Evolutionary conservation across 192 early-diverging fungal species (phyloP), one percentile per base, ranked within the genome.

Genomic region (Rhizophagus clarus): DNA sequence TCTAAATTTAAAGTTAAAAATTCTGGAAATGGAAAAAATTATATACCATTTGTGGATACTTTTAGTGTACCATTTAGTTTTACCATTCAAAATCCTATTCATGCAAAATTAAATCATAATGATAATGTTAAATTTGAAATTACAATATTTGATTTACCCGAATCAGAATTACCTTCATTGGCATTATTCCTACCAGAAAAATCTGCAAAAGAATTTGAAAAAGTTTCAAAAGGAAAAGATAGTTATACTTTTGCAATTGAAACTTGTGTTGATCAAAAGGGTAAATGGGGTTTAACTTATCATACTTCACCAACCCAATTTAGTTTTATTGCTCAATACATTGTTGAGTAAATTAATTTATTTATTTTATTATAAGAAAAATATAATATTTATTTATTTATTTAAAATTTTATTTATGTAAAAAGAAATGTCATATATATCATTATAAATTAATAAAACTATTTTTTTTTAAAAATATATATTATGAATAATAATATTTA

Each of bases 241-340:
- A 67, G 76, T 64, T 3, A 26, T 26, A 77, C 34, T 24, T 77
- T 24, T 66, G 76, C n/a, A 61, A 5, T 67, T 47, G 76, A 77
- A 4, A 45, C 76, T 11, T 64, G 20, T 3, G 8, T 77, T 11
- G 34, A 77, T 77, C 20, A 66, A 66, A 62, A 64, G 32, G 76
- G 76, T n/a, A 42, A 77, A 45, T 77, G 76, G 76, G 32, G 17
- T 28, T 77, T 77, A 32, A 45, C 42, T 22, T 77, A 37, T 66
- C 17, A 8, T 8, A 24, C 17, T 2, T 3, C 31, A n/a, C 61
- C 28, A 29, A 37, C 47, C 10, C 8, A 31, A 29, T 62, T 77
- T 11, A 42, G 62, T 47, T 77, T 77, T 77, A 64, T 77, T 40
- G 76, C 76, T 14, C 34, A 64, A 24, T 77, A 77, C 29, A 37